A percentile compares a stretch with the other conserved stretches of the same genome.
These are phyloP conservation scores for Suillus occidentalis DNA, from an alignment of 768 basidiomycete genomes.

Conservation along the genomic window DNA sequence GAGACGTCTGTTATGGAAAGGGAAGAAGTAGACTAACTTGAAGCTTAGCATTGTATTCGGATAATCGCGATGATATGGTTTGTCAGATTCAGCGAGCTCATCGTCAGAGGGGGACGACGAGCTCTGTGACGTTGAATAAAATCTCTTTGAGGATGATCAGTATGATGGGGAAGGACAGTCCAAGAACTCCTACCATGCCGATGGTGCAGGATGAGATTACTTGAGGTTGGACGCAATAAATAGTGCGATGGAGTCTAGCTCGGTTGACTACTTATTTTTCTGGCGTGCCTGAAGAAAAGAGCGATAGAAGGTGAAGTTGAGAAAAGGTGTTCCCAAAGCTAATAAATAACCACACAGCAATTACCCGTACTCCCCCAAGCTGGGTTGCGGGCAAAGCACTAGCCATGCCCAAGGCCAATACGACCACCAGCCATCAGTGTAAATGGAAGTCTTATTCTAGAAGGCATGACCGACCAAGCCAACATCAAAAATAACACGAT, in stretches of 20 bases:
- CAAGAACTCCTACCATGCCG: neutral
- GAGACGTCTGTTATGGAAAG: neutral
- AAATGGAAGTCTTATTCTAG: neutral
- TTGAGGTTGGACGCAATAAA: no score
- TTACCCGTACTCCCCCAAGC: neutral
- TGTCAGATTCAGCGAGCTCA: neutral
- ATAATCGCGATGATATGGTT: no score
- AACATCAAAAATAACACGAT: neutral
- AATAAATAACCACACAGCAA: neutral
- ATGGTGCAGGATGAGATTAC: neutral
- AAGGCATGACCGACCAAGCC: neutral
- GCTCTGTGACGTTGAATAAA: no score
- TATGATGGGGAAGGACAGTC: neutral
- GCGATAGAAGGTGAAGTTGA: neutral
- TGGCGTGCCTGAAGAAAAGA: neutral
- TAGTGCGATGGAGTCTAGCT: neutral
- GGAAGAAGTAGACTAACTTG: neutral
- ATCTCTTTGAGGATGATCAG: neutral
- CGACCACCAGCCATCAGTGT: neutral
- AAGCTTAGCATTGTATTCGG: neutral
- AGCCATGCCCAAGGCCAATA: neutral
- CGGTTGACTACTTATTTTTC: neutral
- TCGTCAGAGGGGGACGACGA: neutral
- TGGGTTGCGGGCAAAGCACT: no score
- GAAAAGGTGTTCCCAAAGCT: neutral